Conservation (phyloP, 2,329 filamentous ascomycete genomes). For the Aureobasidium leucospermi region DNA sequence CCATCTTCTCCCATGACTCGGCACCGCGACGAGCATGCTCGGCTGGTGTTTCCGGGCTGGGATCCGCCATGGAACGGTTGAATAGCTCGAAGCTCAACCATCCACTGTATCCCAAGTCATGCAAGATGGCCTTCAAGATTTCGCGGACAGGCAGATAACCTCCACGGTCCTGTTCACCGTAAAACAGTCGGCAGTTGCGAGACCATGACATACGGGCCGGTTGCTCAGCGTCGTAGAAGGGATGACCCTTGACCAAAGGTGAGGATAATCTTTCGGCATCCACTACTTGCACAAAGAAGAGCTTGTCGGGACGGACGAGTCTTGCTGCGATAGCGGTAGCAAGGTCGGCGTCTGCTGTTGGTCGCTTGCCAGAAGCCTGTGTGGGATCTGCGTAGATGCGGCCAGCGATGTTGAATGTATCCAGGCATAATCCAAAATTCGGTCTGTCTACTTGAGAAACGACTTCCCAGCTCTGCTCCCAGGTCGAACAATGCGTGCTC, state of each 20-base stretch:
- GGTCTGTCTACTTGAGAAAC: conserved; percentile 38
- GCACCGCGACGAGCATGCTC: conserved; percentile 42
- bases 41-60: conserved; percentile 46
- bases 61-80: conserved; percentile 51
- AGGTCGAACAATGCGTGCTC: conserved; percentile 62
- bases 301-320: conserved; percentile 35
- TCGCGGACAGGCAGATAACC: conserved; percentile 61
- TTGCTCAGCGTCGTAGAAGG: conserved; percentile 50
- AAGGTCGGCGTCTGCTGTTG: conserved; percentile 27
- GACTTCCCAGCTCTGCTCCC: conserved; percentile 66
- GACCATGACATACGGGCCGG: conserved; percentile 67
- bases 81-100: conserved; percentile 70
- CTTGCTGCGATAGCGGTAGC: not conserved
- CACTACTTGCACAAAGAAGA: conserved; percentile 72
- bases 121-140: conserved; percentile 55
- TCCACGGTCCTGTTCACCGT: conserved; percentile 48
- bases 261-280: conserved; percentile 58
- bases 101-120: conserved; percentile 57
- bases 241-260: conserved; percentile 50
- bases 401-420: conserved; percentile 20
- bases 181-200: conserved; percentile 63
- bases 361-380: conserved; percentile 13
- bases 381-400: conserved; percentile 19
- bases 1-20: conserved; percentile 41
- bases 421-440: conserved; percentile 19